Base-by-base conservation (phyloP, 116 monocot species). In the Iris pallida region DNA sequence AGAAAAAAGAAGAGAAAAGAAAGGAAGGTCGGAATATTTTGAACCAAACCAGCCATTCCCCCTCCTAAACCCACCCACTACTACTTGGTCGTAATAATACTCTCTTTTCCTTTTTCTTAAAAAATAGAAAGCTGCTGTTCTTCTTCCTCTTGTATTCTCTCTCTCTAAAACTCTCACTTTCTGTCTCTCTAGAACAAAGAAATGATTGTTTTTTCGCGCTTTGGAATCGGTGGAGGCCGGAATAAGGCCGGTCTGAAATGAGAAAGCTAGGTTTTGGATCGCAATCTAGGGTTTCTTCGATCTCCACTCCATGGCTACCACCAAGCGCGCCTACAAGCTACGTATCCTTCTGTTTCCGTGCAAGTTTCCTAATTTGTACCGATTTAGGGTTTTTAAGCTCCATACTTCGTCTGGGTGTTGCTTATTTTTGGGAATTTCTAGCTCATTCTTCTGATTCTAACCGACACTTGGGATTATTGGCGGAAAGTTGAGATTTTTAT, bases 281-380 rank as follows among this genome's bases (percentile, higher is more conserved):
- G 17, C 57, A 42, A 7, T 69, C 43, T 61, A 74, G 44, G 47
- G 61, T 10, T 57, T 10, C 62, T 65, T 16, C 45, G 54, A 12
- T 18, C 47, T 63, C 18, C 18, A 20, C 71, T 59, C 2, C 66
- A 87, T 79, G 86, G 73, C 84, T 72, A 78, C 87, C 56, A 74
- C 90, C 75, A 94, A 94, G 82, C 84, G 94, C 63, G 94, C 94
- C 10, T 94, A 94, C 79, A 94, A 94, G 88, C 85, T 94, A 7
- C 94, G 94, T 94, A 94, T 94, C 94, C 90, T 87, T 71, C 14
- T 56, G 7, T 16, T 47, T 42, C 42, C 5, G 46, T 12, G 42
- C 5, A 13, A 20, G 59, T 47, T 57, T 59, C 45, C 14, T 57
- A 4, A 51, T 43, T 69, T 55, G 49, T 13, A 9, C 49, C 49